Evolutionary conservation across 2,329 filamentous ascomycete genomes (phyloP), one percentile per base, ranked within the genome.

Genomic region (Aureobasidium namibiae): DNA sequence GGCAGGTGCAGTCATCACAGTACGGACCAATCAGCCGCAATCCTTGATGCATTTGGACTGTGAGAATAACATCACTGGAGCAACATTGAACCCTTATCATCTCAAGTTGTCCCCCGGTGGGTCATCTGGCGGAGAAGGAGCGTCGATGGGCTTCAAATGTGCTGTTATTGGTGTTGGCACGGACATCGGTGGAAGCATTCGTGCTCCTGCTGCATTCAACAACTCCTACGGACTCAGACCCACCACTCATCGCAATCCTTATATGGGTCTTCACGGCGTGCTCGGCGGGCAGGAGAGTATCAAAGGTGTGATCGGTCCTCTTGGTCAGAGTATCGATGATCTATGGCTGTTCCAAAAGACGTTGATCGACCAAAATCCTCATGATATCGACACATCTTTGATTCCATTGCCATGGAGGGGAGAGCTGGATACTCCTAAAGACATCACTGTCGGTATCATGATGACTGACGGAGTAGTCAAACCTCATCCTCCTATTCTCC

Each of bases 361-460:
- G 0, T 71, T 86, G 8, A 70, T 86, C 3, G 74, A 73, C 56
- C 67, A 75, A 2, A 65, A 78, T 62, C 84, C 84, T 0, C 86
- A 83, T 83, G 71, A 78, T 0, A 67, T 67, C 2, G 83, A 86
- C 60, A 78, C 83, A 0, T 78, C 78, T 16, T 78, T 83, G 39
- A 65, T 84, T 1, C 82, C 83, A 0, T 77, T 86, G 24, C 80
- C 82, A 0, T 87, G 83, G 82, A 69, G 78, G 38, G 61, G 60
- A 64, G 50, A 67, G 63, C 9, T 65, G 63, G 23, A 68, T 69
- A 24, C 77, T 69, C 68, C 88, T 21, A 80, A 75, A 42, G 24
- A 59, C 21, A 59, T 59, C 39, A 59, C 57, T 6, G 74, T 89
- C 54, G 86, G 75, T 7, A 79, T 89, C 33, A 75, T 88, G 71